Conservation (phyloP, 257 asterid genomes). For the Craterostigma plantagineum region DNA sequence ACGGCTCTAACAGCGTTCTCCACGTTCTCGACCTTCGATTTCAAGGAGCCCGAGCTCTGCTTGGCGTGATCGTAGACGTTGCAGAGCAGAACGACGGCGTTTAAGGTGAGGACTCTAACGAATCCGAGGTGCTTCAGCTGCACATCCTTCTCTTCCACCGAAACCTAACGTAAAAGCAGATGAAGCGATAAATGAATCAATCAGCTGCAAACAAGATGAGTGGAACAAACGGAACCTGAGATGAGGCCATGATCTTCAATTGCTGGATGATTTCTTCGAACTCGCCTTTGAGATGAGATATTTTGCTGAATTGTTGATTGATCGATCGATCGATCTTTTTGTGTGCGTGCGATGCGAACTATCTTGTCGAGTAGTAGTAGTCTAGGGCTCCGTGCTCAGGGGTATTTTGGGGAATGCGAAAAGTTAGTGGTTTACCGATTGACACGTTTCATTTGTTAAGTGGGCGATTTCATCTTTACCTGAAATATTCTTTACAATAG, state of each 20-base stretch:
- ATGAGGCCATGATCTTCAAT: no score
- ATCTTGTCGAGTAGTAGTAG: no score
- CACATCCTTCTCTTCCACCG: constrained; percentile 18
- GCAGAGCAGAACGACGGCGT: constrained; percentile 17
- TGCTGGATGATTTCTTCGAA: no score
- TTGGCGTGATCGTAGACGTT: constrained; percentile 32
- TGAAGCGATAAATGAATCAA: no score
- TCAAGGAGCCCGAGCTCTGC: constrained; percentile 33
- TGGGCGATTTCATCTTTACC: no score
- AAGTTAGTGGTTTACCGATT: not conserved
- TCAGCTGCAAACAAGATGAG: not conserved
- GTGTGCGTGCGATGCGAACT: no score
- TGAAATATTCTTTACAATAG: no score
- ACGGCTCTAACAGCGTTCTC: constrained; percentile 33
- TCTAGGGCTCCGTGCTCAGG: no score
- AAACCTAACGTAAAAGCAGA: constrained; percentile 14
- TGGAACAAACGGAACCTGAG: constrained; percentile 1
- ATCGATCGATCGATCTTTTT: no score
- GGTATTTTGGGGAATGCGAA: not conserved
- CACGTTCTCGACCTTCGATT: constrained; percentile 25
- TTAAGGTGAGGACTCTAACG: constrained; percentile 17
- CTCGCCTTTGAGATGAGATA: not conserved
- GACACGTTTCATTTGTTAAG: no score
- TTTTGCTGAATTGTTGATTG: no score
- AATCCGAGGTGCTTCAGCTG: constrained; percentile 42